Conservation (phyloP, 768 basidiomycete genomes). For the Lentinula boryana region DNA sequence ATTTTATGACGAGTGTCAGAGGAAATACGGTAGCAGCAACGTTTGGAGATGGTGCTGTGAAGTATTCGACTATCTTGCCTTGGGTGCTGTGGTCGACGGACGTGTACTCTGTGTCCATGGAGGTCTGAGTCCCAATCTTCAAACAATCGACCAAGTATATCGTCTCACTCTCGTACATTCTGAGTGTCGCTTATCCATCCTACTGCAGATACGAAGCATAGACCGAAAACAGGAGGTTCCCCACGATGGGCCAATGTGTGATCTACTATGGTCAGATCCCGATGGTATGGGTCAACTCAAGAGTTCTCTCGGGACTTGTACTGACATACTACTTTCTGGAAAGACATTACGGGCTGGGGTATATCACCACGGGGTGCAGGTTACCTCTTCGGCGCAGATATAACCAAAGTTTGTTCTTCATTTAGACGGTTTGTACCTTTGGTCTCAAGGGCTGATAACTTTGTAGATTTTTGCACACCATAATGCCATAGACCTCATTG, state of each 20-base stretch:
- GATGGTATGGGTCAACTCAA: slow-evolving; percentile 56
- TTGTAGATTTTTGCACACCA: slow-evolving; percentile 67
- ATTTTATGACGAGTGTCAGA: slow-evolving; percentile 93
- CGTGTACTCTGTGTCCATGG: slow-evolving; percentile 61
- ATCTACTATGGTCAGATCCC: slow-evolving; percentile 98
- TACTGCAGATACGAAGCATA: slow-evolving; percentile 77
- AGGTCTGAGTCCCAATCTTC: slow-evolving; percentile 64
- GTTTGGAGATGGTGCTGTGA: slow-evolving; percentile 99
- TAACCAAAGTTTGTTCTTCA: slow-evolving; percentile 46
- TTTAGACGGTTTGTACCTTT: not conserved
- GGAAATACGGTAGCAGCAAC: slow-evolving; percentile 90
- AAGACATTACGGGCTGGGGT: slow-evolving; percentile 93
- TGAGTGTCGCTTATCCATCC: slow-evolving; percentile 6
- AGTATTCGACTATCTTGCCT: slow-evolving; percentile 93
- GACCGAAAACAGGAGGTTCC: slow-evolving; percentile 97
- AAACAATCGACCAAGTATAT: slow-evolving; percentile 13
- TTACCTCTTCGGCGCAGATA: slow-evolving; percentile 90
- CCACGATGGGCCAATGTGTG: slow-evolving; percentile 98
- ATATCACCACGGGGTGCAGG: slow-evolving; percentile 97
- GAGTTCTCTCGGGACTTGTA: not conserved
- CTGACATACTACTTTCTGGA: not conserved
- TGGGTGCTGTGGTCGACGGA: slow-evolving; percentile 96
- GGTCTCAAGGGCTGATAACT: not conserved
- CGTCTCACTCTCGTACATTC: slow-evolving; percentile 4
- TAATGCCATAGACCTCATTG: slow-evolving; percentile 92